These are phyloP conservation scores for Candida sakaeoensis DNA, from an alignment of 805 yeast species.

Conservation along the genomic window DNA sequence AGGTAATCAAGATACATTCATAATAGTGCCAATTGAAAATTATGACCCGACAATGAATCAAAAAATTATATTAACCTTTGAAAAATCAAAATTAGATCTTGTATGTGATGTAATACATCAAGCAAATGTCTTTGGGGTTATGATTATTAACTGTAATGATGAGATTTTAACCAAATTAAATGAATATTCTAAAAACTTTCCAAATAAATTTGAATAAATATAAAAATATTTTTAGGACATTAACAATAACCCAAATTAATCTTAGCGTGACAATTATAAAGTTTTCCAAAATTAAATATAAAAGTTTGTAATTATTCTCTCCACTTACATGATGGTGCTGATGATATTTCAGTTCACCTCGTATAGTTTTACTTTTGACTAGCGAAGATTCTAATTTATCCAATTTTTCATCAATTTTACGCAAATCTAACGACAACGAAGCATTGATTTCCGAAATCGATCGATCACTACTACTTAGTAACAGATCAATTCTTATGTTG, in stretches of 20 bases:
- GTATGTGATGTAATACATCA: slow-evolving; percentile 3
- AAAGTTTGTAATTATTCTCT: slow-evolving; percentile 30
- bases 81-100: not conserved
- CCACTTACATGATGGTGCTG: slow-evolving; percentile 16
- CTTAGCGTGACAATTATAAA: slow-evolving; percentile 49
- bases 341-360: slow-evolving; percentile 6
- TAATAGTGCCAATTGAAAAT: slow-evolving; percentile 29
- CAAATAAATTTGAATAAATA: slow-evolving; percentile 18
- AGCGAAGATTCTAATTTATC: slow-evolving; percentile 39
- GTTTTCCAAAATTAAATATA: slow-evolving; percentile 49
- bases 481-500: slow-evolving; percentile 54
- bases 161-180: slow-evolving; percentile 3
- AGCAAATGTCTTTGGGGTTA: slow-evolving; percentile 29
- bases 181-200: slow-evolving; percentile 14
- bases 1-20: slow-evolving; percentile 50
- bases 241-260: slow-evolving; percentile 56
- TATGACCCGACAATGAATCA: slow-evolving; percentile 8
- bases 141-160: slow-evolving; percentile 20
- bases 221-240: slow-evolving; percentile 37
- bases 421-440: slow-evolving; percentile 58
- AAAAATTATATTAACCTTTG: not conserved
- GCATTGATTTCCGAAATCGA: slow-evolving; percentile 73
- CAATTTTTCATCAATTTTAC: slow-evolving; percentile 48
- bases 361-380: slow-evolving; percentile 18
- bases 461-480: slow-evolving; percentile 62